A percentile compares a stretch with the other conserved stretches of the same genome.
phyloP scores from a whole-genome alignment of 495 filamentous ascomycete species.

The Cladorrhinum samala region DNA sequence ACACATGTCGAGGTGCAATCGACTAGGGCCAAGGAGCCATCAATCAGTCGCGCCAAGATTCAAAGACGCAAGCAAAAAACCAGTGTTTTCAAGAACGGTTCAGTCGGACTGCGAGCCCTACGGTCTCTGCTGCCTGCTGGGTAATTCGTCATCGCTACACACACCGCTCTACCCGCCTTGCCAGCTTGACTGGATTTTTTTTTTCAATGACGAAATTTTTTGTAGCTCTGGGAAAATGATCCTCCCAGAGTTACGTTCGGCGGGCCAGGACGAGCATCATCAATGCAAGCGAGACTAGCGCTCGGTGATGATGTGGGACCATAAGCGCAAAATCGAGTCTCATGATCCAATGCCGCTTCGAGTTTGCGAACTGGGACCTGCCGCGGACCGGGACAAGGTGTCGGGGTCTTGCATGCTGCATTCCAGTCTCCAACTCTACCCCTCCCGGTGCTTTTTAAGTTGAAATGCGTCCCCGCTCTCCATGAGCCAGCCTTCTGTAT shows the following conservation, averaged over 20 bases:
- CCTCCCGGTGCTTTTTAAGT: slow-evolving; percentile 9
- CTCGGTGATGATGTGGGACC: slow-evolving; percentile 5
- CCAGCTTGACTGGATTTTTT: not conserved
- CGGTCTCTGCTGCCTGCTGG: not conserved
- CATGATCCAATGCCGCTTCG: slow-evolving; percentile 6
- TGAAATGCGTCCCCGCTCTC: slow-evolving; percentile 11
- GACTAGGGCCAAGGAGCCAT: not conserved
- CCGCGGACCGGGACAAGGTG: slow-evolving; percentile 8
- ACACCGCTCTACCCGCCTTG: not conserved
- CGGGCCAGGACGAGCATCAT: not conserved
- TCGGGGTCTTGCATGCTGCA: slow-evolving; percentile 4
- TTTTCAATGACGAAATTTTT: slow-evolving; percentile 6
- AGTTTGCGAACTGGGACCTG: slow-evolving; percentile 5
- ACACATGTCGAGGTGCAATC: no score
- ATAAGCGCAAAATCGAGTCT: slow-evolving; percentile 7
- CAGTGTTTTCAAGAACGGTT: not conserved
- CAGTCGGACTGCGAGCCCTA: not conserved
- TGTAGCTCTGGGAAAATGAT: not conserved
- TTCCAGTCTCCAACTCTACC: slow-evolving; percentile 6
- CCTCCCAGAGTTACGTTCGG: not conserved
- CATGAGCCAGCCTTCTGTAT: not conserved
- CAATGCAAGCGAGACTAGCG: slow-evolving; percentile 11
- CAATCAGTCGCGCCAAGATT: not conserved
- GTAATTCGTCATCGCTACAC: not conserved
- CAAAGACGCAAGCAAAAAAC: not conserved